Base-by-base conservation (phyloP, 2,329 filamentous ascomycete genomes). In the Aspergillus persii region DNA sequence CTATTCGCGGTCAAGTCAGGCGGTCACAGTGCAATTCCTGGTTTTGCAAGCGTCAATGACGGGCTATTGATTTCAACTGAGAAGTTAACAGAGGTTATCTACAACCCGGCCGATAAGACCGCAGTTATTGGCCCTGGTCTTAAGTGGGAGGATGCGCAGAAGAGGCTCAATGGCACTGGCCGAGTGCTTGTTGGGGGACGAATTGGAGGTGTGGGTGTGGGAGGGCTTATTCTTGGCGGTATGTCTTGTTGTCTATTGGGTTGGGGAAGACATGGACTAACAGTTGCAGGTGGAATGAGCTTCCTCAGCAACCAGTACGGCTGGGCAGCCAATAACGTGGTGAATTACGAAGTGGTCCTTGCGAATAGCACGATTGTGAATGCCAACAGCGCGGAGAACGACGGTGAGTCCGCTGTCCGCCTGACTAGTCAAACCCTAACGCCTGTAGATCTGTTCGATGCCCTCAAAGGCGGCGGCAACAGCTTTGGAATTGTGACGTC, bases 1-100 rank as follows among this genome's bases (percentile, higher is more conserved):
- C 71, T 83, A 4, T 83, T 87, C 50, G 85, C 83, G 26, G 77
- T 86, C 71, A 79, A 82, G 68, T 77, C 79, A 8, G 83, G 82
- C 7, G 79, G 79, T 0, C 79, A 81, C 65, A 77, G 78, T 58
- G 77, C 77, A 1, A 81, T 79, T 59, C 76, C 78, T 58, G 77
- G 77, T 36, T 81, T 79, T 58, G 75, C 77, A 3, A 80, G 76
- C 63, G 77, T 80, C 48, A 74, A 77, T 49, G 75, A 75, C 18
- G 80, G 77, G 1, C 71, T 78, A 7, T 68, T 82, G 47, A 76
- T 79, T 50, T 74, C 72, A 2, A 81, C 82, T 58, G 68, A 82
- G 75, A 70, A 79, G 72, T 65, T 79, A 23, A 68, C 77, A 44
- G 66, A 71, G 44, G 69, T 74, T 3, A 63, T 71, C 65, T 74